Evolutionary conservation across 352 stramenopile species (phyloP).

Genomic region (Aphanomyces euteiches): DNA sequence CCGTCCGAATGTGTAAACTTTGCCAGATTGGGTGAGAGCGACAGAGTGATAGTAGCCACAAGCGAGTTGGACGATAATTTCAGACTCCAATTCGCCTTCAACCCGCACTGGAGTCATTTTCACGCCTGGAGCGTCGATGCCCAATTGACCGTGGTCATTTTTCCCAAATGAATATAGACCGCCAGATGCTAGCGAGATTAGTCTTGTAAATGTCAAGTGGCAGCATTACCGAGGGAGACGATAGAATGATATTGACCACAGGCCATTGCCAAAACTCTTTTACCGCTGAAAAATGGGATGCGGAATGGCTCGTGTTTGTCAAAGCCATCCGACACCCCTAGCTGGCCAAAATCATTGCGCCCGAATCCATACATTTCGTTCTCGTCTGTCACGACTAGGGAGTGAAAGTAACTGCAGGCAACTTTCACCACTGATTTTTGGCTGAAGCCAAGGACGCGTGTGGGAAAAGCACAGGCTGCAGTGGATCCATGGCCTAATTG

Average conservation of each 20-base stretch:
- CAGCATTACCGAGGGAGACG: constrained; percentile 48
- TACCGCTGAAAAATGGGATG: constrained; percentile 49
- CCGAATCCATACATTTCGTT: constrained; percentile 84
- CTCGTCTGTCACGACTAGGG: constrained; percentile 66
- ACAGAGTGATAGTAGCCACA: constrained; percentile 92
- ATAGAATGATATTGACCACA: constrained; percentile 90
- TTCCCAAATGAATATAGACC: constrained; percentile 85
- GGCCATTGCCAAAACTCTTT: constrained; percentile 62
- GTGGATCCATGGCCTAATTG: constrained; percentile 85
- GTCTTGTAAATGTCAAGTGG: constrained; percentile 5
- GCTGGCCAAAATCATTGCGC: constrained; percentile 90
- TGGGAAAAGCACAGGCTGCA: constrained; percentile 46
- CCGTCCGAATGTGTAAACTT: constrained; percentile 83
- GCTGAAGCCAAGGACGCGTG: constrained; percentile 42
- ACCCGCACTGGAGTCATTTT: constrained; percentile 45
- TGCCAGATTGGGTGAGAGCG: constrained; percentile 56
- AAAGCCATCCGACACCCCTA: constrained; percentile 65
- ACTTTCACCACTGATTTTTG: constrained; percentile 68
- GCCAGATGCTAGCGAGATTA: constrained; percentile 43
- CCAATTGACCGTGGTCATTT: constrained; percentile 91
- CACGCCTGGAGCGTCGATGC: constrained; percentile 53
- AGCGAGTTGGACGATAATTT: constrained; percentile 65
- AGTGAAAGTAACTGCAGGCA: constrained; percentile 92
- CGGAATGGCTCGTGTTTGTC: constrained; percentile 64
- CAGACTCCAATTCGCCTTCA: constrained; percentile 50